phyloP scores from a whole-genome alignment of 2,329 filamentous ascomycete genomes.

The Metarhizium sp. region DNA sequence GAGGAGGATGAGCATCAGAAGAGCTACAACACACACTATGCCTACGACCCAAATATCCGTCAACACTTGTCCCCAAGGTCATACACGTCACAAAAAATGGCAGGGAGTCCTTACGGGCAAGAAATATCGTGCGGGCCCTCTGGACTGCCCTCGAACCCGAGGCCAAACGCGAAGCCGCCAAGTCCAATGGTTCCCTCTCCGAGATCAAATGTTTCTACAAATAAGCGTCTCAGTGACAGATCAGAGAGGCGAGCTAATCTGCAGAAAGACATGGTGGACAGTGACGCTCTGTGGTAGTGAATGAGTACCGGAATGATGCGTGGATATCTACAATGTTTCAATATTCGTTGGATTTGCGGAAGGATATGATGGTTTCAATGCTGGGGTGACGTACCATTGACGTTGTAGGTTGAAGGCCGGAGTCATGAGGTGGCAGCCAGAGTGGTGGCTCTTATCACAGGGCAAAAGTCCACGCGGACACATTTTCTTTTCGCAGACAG shows the following conservation, averaged over 20 bases:
- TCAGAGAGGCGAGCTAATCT: slow-evolving; percentile 4
- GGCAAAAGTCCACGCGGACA: no score
- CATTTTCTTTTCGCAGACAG: no score
- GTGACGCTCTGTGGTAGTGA: slow-evolving; percentile 11
- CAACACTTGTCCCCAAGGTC: slow-evolving; percentile 19
- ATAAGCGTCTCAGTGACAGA: slow-evolving; percentile 7
- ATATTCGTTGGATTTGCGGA: no score
- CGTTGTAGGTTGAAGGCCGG: no score
- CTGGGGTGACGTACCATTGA: no score
- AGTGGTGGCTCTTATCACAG: no score
- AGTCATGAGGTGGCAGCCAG: no score
- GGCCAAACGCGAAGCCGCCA: slow-evolving; percentile 12
- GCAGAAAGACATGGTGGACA: slow-evolving; percentile 10
- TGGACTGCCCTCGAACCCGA: slow-evolving; percentile 20
- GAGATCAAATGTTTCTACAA: slow-evolving; percentile 5
- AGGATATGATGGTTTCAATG: no score
- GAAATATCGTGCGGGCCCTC: slow-evolving; percentile 16
- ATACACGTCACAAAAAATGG: slow-evolving; percentile 5
- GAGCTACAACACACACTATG: slow-evolving; percentile 17
- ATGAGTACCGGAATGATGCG: neutral
- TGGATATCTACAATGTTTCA: no score
- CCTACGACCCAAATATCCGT: slow-evolving; percentile 25
- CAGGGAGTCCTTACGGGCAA: slow-evolving; percentile 12
- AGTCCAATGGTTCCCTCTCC: slow-evolving; percentile 12
- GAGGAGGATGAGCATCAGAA: slow-evolving; percentile 2